These are phyloP conservation scores for Aspergillus hancockii DNA, from an alignment of 495 filamentous ascomycete species.

Conservation along the genomic window DNA sequence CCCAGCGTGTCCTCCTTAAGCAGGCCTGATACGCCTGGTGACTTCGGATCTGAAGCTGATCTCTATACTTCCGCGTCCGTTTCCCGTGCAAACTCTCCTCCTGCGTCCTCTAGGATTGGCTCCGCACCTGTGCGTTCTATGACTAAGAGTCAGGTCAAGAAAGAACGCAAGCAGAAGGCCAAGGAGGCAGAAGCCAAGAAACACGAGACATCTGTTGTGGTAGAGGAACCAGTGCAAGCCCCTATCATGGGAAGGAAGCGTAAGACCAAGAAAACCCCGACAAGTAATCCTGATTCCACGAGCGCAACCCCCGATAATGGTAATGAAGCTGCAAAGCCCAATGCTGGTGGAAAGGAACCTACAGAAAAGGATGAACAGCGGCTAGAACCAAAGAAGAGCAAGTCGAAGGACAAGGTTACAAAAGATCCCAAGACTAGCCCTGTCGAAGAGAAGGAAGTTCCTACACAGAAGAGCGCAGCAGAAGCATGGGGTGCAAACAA, in stretches of 20 bases:
- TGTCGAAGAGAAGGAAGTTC: slow-evolving; percentile 35
- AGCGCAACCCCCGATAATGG: slow-evolving; percentile 39
- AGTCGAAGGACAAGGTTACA: slow-evolving; percentile 40
- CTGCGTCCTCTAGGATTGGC: slow-evolving; percentile 68
- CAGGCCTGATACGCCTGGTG: slow-evolving; percentile 77
- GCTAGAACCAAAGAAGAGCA: slow-evolving; percentile 33
- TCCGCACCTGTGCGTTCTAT: slow-evolving; percentile 75
- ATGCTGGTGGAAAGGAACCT: slow-evolving; percentile 20
- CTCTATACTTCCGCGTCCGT: slow-evolving; percentile 74
- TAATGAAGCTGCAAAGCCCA: slow-evolving; percentile 35
- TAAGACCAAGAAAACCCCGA: slow-evolving; percentile 77
- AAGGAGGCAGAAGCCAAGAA: slow-evolving; percentile 65
- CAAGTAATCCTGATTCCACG: slow-evolving; percentile 38
- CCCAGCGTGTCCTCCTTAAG: slow-evolving; percentile 62
- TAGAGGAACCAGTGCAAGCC: slow-evolving; percentile 67
- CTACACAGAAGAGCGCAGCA: slow-evolving; percentile 28
- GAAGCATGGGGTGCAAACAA: slow-evolving; percentile 48
- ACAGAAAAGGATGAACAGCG: slow-evolving; percentile 33
- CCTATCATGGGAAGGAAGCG: slow-evolving; percentile 87
- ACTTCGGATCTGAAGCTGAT: slow-evolving; percentile 75
- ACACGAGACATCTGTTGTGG: slow-evolving; percentile 51
- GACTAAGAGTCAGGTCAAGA: slow-evolving; percentile 89
- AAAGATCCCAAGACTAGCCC: slow-evolving; percentile 30
- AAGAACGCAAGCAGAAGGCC: slow-evolving; percentile 69
- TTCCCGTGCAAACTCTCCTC: slow-evolving; percentile 87